Percentiles rank a stretch among this genome's conserved stretches.
Evolutionary conservation across 148 eudicot genomes (phyloP).

Genomic region (Nyssa sinensis): DNA sequence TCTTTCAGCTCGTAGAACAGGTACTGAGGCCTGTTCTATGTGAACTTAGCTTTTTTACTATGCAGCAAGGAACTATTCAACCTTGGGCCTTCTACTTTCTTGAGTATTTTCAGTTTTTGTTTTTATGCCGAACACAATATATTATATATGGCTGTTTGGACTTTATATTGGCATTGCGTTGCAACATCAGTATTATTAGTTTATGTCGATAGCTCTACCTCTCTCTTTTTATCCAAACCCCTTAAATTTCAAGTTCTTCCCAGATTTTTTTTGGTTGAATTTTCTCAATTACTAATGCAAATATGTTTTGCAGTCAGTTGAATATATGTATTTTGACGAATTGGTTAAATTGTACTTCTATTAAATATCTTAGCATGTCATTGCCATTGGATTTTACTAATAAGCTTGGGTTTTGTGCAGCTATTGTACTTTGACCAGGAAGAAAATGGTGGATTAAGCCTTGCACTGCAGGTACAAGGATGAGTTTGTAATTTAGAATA

Average conservation of each 20-base stretch:
- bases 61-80: background rate
- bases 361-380: background rate
- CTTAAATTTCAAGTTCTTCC: background rate
- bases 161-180: background rate
- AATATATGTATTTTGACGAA: background rate
- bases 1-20: no score
- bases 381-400: constrained; percentile 4
- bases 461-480: constrained; percentile 76
- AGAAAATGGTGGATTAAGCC: constrained; percentile 83
- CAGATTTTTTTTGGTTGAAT: background rate
- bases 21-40: no score
- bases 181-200: background rate
- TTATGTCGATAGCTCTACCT: no score
- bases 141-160: background rate
- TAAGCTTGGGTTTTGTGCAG: constrained; percentile 45
- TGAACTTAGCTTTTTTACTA: background rate
- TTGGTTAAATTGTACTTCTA: no score
- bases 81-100: background rate
- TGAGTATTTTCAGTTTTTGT: background rate
- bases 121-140: background rate
- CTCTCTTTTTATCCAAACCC: background rate
- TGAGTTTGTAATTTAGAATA: background rate
- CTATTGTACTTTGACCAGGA: constrained; percentile 83
- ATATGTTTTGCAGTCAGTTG: no score
- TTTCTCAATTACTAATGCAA: background rate